Base-by-base conservation (phyloP, 495 filamentous ascomycete species). In the Talaromyces nanjingensis region DNA sequence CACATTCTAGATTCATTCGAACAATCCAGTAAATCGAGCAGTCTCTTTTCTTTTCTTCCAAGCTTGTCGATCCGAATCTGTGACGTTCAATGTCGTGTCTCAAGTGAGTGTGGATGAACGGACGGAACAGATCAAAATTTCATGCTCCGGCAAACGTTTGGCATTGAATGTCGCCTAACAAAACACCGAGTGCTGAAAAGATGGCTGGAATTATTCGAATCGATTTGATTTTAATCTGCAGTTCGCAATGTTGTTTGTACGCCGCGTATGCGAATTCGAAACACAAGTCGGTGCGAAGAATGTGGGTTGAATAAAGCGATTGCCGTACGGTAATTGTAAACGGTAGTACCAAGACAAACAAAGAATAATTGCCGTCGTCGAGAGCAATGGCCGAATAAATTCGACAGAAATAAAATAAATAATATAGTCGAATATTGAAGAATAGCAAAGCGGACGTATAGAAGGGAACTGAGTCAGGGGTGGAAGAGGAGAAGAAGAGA, bases 271-370 rank as follows among this genome's bases (percentile, higher is more conserved):
- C 37, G 52, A 55, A 16, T 55, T 20, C 20, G 52, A 55, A 55
- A 55, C 52, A 7, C 24, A 53, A 53, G 20, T 14, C 22, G 52
- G 22, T 55, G 52, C 52, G 52, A 55, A 29, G 52, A 55, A 55
- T 55, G 52, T 55, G 52, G 52, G 52, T 55, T 55, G 52, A 7
- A 49, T 49, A 49, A 29, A 55, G 52, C 52, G 24, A 55, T 27
- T 55, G 52, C 45, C 45, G 45, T 49, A 49, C 45, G n/a, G 45
- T 7, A 20, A 22, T 20, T 4, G n/a, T 18, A 20, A 55, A 25
- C 20, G 52, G 52, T 53, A 20, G 20, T 55, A 25, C 52, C 24
- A 4, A 60, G 59, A 62, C 11, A 62, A n/a, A 62, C n/a, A 53
- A 27, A 49, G 59, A 62, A 52, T 16, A 25, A n/a, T 45, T 6